Conservation (phyloP, 2,329 filamentous ascomycete species). For the Ramularia collo-cygni region DNA sequence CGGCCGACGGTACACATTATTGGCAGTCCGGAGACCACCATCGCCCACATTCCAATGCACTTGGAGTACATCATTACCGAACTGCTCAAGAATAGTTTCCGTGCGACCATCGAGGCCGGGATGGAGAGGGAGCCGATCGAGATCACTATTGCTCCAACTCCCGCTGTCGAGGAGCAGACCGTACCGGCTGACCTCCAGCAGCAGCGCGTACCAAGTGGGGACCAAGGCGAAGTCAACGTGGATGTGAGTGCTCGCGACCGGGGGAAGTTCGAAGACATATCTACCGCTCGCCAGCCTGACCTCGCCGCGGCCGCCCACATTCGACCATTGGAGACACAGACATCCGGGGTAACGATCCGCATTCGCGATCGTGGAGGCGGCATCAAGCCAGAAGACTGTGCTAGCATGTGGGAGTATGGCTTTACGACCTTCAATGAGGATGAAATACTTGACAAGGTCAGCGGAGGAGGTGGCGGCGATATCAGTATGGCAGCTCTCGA, state of each 20-base stretch:
- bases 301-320: conserved; percentile 31
- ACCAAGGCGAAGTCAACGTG: conserved; percentile 33
- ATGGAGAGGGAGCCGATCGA: conserved; percentile 75
- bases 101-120: conserved; percentile 82
- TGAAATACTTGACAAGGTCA: conserved; percentile 43
- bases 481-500: conserved; percentile 50
- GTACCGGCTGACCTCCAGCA: conserved; percentile 11
- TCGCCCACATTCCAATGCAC: conserved; percentile 92
- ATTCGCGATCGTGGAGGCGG: conserved; percentile 95
- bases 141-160: conserved; percentile 76
- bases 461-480: conserved; percentile 36
- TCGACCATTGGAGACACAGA: conserved; percentile 42
- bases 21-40: conserved; percentile 78
- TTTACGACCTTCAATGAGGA: conserved; percentile 89
- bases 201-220: conserved; percentile 14
- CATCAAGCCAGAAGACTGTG: conserved; percentile 74
- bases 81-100: conserved; percentile 92
- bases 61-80: conserved; percentile 97
- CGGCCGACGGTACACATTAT: conserved; percentile 74
- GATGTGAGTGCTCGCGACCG: too few species aligned
- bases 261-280: too few species aligned
- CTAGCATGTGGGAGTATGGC: conserved; percentile 92
- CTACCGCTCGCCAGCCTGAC: too few species aligned
- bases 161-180: conserved; percentile 38
- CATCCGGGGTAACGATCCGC: conserved; percentile 84